phyloP scores from a whole-genome alignment of 495 filamentous ascomycete species.

The Terfezia claveryi region DNA sequence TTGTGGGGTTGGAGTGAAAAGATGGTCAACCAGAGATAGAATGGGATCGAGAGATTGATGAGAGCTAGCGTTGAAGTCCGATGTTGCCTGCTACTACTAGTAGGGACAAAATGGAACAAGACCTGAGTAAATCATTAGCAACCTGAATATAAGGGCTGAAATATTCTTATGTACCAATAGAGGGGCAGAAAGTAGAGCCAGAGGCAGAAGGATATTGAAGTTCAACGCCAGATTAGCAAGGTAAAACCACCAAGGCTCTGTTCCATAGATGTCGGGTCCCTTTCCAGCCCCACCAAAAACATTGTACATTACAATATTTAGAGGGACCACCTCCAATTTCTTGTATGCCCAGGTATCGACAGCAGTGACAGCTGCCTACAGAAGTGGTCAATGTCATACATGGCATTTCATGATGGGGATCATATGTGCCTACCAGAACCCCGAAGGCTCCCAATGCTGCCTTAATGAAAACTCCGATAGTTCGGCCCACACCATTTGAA shows the following conservation, averaged over 20 bases:
- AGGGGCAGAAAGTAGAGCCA: slow-evolving; percentile 56
- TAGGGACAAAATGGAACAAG: not conserved
- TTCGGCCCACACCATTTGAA: slow-evolving; percentile 33
- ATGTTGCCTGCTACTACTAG: not conserved
- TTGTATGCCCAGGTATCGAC: slow-evolving; percentile 68
- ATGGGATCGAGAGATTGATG: slow-evolving; percentile 46
- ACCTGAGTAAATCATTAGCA: no score
- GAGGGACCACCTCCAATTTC: slow-evolving; percentile 52
- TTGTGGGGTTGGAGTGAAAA: slow-evolving; percentile 91
- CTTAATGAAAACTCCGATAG: slow-evolving; percentile 35
- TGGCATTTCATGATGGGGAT: slow-evolving; percentile 2
- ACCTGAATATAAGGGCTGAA: no score
- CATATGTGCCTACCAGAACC: slow-evolving; percentile 40
- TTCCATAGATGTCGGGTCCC: slow-evolving; percentile 87
- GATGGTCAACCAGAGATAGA: slow-evolving; percentile 86
- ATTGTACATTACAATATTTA: slow-evolving; percentile 93
- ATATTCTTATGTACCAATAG: slow-evolving; percentile 22
- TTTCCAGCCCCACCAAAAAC: slow-evolving; percentile 53
- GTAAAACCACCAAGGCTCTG: slow-evolving; percentile 95
- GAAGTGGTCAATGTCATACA: slow-evolving; percentile 1
- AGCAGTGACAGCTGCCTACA: slow-evolving; percentile 29
- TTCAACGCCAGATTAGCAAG: slow-evolving; percentile 77
- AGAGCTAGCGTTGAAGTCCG: slow-evolving; percentile 31
- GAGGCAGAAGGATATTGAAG: slow-evolving; percentile 81
- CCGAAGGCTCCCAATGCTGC: slow-evolving; percentile 43